A percentile compares a stretch with the other conserved stretches of the same genome.
Conservation (phyloP, 1,284 basidiomycete species). For the Cryptococcus maquisensis region DNA sequence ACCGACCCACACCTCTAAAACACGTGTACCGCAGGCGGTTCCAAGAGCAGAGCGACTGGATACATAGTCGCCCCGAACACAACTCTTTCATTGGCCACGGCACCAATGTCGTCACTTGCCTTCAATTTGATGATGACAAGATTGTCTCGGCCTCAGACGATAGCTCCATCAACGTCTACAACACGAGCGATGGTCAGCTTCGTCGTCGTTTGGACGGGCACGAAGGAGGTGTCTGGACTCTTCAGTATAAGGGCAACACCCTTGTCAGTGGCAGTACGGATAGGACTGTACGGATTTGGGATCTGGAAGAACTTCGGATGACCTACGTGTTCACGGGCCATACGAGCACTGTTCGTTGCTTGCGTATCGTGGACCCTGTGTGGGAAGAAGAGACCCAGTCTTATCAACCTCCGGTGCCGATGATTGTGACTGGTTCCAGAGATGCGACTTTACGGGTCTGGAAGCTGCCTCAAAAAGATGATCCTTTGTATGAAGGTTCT, state of each 20-base stretch:
- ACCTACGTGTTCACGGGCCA: slow-evolving; percentile 90
- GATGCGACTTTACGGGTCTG: slow-evolving; percentile 87
- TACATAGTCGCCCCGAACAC: slow-evolving; percentile 52
- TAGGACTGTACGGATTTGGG: slow-evolving; percentile 90
- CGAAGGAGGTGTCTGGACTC: slow-evolving; percentile 92
- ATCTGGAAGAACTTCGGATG: slow-evolving; percentile 70
- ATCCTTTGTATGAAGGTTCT: slow-evolving; percentile 55
- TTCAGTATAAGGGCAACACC: slow-evolving; percentile 66
- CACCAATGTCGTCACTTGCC: slow-evolving; percentile 83
- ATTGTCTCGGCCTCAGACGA: slow-evolving; percentile 73
- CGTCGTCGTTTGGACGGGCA: slow-evolving; percentile 76
- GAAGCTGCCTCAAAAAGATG: slow-evolving; percentile 74
- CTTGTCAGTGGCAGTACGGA: slow-evolving; percentile 92
- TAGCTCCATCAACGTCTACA: slow-evolving; percentile 88
- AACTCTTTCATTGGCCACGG: slow-evolving; percentile 81
- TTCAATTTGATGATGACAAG: slow-evolving; percentile 85
- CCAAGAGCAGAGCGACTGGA: slow-evolving; percentile 59
- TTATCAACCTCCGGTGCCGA: slow-evolving; percentile 54
- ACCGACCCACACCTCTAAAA: slow-evolving; percentile 37
- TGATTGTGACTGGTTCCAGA: slow-evolving; percentile 89
- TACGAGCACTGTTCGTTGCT: slow-evolving; percentile 72
- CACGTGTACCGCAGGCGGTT: slow-evolving; percentile 47
- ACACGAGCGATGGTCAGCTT: slow-evolving; percentile 70
- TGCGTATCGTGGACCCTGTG: slow-evolving; percentile 51
- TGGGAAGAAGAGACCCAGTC: slow-evolving; percentile 46